Evolutionary conservation across 2,329 filamentous ascomycete species (phyloP), one percentile per base, ranked within the genome.

Genomic region (Pseudocercospora fijiensis): DNA sequence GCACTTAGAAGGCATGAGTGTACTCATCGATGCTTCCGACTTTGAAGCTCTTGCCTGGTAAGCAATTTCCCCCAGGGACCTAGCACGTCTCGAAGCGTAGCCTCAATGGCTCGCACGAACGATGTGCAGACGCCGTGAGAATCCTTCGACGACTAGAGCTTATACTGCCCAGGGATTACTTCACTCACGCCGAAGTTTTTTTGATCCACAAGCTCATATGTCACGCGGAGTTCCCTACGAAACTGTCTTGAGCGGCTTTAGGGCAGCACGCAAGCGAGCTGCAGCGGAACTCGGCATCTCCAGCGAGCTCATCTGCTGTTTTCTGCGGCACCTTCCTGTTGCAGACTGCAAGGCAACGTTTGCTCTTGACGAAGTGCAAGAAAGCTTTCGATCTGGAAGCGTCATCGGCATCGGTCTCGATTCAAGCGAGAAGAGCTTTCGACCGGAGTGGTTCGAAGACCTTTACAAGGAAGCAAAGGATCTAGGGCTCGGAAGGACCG

Each of bases 201-300:
- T 93, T 78, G 90, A 93, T 74, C 90, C 90, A 1, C 90, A 93
- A 76, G 89, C 88, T 1, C 90, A 93, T 75, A 83, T 86, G 4
- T 78, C 77, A 11, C 83, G 89, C 18, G 87, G 87, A 4, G 78
- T 93, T 3, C 69, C 81, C 7, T 88, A 90, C 72, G 78, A 82
- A 16, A 88, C 85, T 1, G 83, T 92, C 22, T 81, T 92, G 3
- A 73, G 76, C 2, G 90, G 90, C 2, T 86, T 91, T 70, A 78
- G 78, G 0, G 80, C 81, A 1, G 90, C 88, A 1, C 84, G 87
- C 69, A 72, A 77, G 60, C 82, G 85, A 22, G 90, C 90, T 1
- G 79, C 86, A 71, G 75, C 74, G 55, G 85, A 90, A 64, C 80
- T 90, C n/a, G 85, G 84, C 22, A 82, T 92, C 60, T 86, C 84